These are phyloP conservation scores for Penicillium mononematosum DNA, from an alignment of 495 filamentous ascomycete genomes.

Conservation along the genomic window DNA sequence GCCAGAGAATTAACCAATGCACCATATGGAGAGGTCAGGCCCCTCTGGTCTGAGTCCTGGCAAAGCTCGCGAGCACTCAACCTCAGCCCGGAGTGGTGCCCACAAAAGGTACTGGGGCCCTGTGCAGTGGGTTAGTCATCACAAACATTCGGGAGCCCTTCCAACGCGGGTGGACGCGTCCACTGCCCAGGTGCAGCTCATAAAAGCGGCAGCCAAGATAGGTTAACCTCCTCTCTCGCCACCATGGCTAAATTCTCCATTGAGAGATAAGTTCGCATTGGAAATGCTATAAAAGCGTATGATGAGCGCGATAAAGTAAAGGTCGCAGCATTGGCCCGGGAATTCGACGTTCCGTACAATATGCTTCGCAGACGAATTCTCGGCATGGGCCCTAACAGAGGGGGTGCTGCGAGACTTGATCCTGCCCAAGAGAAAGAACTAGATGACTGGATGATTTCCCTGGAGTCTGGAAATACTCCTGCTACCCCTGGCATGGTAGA, in stretches of 20 bases:
- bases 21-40: too few species aligned
- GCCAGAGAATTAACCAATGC: too few species aligned
- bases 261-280: neutral
- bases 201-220: too few species aligned
- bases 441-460: neutral
- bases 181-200: too few species aligned
- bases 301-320: neutral
- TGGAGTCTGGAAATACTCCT: neutral
- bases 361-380: neutral
- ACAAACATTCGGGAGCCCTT: too few species aligned
- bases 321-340: neutral
- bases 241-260: neutral
- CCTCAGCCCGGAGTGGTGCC: too few species aligned
- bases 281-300: neutral
- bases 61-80: too few species aligned
- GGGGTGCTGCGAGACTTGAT: neutral
- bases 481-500: neutral
- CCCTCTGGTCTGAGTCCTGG: too few species aligned
- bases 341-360: neutral
- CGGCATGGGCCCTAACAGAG: too few species aligned
- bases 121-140: too few species aligned
- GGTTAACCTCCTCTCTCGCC: neutral
- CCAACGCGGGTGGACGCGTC: too few species aligned
- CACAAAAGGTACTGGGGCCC: too few species aligned
- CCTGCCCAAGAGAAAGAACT: neutral